Base-by-base conservation (phyloP, 2,329 filamentous ascomycete genomes). In the Dactylellina cionopaga region DNA sequence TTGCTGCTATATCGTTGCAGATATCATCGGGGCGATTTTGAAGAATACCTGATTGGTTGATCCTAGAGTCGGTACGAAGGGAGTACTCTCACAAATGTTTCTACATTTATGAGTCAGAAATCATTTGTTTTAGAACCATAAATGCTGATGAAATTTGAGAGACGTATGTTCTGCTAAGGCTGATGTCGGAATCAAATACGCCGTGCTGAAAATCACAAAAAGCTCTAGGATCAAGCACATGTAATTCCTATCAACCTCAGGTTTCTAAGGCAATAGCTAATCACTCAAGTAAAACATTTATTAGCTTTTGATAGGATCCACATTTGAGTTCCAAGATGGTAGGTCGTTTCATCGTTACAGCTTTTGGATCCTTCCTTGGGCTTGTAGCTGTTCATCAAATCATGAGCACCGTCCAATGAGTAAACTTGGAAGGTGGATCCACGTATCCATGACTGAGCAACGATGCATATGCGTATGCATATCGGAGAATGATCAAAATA, bases 371-470 rank as follows among this genome's bases (percentile, higher is more conserved):
- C 62, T 64, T 66, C 22, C 33, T 33, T 27, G 29, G 41, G n/a
- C 3, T 37, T 5, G 19, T 19, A 10, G 10, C 31, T n/a, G 2
- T 37, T 22, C 17, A 41, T 51, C 41, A n/a, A n/a, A n/a, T n/a
- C n/a, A n/a, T n/a, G n/a, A n/a, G n/a, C n/a, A n/a, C 31, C 51
- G 25, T 35, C 62, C 62, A 66, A 65, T 65, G 43, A 19, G 25
- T 33, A 13, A 3, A 17, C 15, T 22, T 13, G 17, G 13, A 25
- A 27, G n/a, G 43, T 56, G 27, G 27, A 65, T 31, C 29, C 35
- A n/a, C n/a, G n/a, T n/a, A n/a, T n/a, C n/a, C n/a, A n/a, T n/a
- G n/a, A n/a, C n/a, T n/a, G n/a, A n/a, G n/a, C n/a, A n/a, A n/a
- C n/a, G n/a, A 49, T 39, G 5, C 37, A 19, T 35, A n/a, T 44